Evolutionary conservation across 495 filamentous ascomycete genomes (phyloP).

Genomic region (Lentithecium fluviatile): DNA sequence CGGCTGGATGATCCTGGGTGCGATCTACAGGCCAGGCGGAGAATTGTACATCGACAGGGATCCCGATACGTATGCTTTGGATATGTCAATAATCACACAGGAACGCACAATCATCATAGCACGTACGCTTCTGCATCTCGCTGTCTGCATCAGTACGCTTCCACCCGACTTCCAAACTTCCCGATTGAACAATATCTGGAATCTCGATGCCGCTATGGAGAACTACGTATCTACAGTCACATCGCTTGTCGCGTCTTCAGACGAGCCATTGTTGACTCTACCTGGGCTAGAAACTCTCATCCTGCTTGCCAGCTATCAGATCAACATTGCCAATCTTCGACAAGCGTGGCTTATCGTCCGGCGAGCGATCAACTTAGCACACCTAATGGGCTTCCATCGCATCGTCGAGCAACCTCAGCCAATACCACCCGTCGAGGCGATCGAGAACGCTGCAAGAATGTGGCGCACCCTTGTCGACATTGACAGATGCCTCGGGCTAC

Average conservation of each 20-base stretch:
- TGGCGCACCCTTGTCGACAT: conserved; percentile 25
- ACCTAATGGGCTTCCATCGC: conserved; percentile 34
- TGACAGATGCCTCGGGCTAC: conserved; percentile 22
- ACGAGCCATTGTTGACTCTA: conserved; percentile 28
- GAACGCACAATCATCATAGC: conserved; percentile 22
- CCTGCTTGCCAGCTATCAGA: conserved; percentile 26
- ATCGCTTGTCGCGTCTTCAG: conserved; percentile 21
- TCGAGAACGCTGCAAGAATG: conserved; percentile 14
- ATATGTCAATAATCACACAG: conserved; percentile 19
- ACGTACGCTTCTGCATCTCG: conserved; percentile 27
- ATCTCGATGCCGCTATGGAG: conserved; percentile 25
- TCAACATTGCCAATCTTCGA: conserved; percentile 21
- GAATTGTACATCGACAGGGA: conserved; percentile 27
- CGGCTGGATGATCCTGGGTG: conserved; percentile 21
- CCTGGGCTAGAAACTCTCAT: conserved; percentile 29
- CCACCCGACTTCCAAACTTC: conserved; percentile 22
- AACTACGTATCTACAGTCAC: conserved; percentile 28
- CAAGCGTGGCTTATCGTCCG: conserved; percentile 28
- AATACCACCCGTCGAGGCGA: conserved; percentile 10
- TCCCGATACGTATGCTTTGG: conserved; percentile 19
- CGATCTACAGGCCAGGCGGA: conserved; percentile 20
- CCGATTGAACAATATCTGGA: conserved; percentile 11
- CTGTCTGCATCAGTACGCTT: conserved; percentile 23
- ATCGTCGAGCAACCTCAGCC: conserved; percentile 17
- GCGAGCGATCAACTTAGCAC: conserved; percentile 26